phyloP scores from a whole-genome alignment of 768 basidiomycete species.

The Psilocybe subaeruginosa region DNA sequence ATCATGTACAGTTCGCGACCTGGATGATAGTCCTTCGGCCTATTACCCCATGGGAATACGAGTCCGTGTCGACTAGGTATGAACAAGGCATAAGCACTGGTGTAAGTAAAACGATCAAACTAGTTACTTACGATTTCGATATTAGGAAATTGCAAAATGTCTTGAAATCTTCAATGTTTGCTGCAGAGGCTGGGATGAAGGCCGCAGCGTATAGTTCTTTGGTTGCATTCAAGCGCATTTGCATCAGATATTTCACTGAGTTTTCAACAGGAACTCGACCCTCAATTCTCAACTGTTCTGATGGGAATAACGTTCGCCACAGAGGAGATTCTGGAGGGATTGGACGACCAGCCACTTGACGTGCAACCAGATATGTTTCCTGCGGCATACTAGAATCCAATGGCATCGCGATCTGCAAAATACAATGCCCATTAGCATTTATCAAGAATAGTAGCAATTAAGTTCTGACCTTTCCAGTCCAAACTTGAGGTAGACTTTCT shows the following conservation, averaged over 20 bases:
- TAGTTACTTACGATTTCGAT: conserved; percentile 61
- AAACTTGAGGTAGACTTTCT: conserved; percentile 63
- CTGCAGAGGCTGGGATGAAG: conserved; percentile 56
- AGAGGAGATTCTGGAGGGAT: conserved; percentile 59
- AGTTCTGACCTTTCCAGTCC: conserved; percentile 70
- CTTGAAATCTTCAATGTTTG: conserved; percentile 55
- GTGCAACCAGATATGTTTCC: conserved; percentile 66
- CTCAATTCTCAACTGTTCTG: conserved; percentile 72
- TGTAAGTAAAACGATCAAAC: not conserved
- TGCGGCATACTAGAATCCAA: conserved; percentile 72
- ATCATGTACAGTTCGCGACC: conserved; percentile 89
- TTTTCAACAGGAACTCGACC: conserved; percentile 81
- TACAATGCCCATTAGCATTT: conserved; percentile 18
- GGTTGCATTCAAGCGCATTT: conserved; percentile 72
- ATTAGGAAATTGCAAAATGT: conserved; percentile 68
- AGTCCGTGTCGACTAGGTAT: conserved; percentile 76
- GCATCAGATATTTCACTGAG: conserved; percentile 77
- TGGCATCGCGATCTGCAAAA: conserved; percentile 73
- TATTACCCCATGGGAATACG: conserved; percentile 83
- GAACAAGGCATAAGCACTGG: conserved; percentile 4
- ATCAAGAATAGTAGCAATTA: not conserved
- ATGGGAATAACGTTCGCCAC: conserved; percentile 81
- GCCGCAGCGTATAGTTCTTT: conserved; percentile 83
- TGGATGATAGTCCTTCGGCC: conserved; percentile 71
- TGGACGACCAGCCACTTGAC: conserved; percentile 78